phyloP scores from a whole-genome alignment of 345 rosid species.

The Carallia brachiata region DNA sequence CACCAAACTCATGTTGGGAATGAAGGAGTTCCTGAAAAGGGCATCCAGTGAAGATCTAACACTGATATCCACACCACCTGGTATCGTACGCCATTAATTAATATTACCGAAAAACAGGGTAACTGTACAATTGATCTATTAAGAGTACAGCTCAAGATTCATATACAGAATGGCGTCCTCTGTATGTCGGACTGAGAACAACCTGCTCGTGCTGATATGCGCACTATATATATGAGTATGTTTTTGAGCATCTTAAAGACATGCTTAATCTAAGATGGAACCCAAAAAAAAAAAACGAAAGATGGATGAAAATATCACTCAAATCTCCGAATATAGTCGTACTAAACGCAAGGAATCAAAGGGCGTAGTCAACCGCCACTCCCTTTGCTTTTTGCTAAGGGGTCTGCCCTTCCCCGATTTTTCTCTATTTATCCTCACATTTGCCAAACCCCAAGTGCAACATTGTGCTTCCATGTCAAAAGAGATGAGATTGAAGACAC shows the following conservation, averaged over 20 bases:
- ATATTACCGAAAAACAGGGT: background rate
- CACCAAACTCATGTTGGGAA: background rate
- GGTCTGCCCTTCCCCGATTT: slow-evolving; percentile 93
- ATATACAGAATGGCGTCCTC: background rate
- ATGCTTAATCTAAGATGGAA: background rate
- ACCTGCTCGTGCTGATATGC: background rate
- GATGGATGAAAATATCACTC: background rate
- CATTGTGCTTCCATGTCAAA: slow-evolving; percentile 51
- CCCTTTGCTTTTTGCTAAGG: slow-evolving; percentile 77
- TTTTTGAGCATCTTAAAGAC: background rate
- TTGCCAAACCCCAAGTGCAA: slow-evolving; percentile 81
- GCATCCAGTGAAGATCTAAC: background rate
- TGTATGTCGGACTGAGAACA: background rate
- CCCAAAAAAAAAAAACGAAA: no score
- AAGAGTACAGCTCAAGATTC: background rate
- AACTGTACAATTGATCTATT: background rate
- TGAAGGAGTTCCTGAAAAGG: background rate
- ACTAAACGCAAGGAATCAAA: slow-evolving; percentile 63
- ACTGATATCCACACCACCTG: background rate
- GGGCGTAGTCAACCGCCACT: slow-evolving; percentile 66
- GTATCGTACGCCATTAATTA: background rate
- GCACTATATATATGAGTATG: background rate
- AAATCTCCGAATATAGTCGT: slow-evolving; percentile 52
- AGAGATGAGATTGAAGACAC: slow-evolving; percentile 66
- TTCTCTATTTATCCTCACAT: slow-evolving; percentile 78